Percentiles rank a stretch among this genome's conserved stretches.
Conservation (phyloP, 306 rosid species). For the Corylus heterophylla region DNA sequence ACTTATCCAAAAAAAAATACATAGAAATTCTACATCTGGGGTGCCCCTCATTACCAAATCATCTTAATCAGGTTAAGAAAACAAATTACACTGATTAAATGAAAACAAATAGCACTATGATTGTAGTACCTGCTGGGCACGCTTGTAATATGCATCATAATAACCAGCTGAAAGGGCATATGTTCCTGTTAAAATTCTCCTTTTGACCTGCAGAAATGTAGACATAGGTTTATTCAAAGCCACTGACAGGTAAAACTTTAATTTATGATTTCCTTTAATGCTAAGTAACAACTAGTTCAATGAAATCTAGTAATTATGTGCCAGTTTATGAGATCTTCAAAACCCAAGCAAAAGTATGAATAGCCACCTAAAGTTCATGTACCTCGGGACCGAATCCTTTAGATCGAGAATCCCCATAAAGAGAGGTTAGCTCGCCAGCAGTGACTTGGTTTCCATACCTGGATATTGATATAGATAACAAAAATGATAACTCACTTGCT, state of each 20-base stretch:
- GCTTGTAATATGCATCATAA: constrained; percentile 97
- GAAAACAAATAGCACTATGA: constrained; percentile 11
- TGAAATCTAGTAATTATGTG: not conserved
- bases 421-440: constrained; percentile 69
- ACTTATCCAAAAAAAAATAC: not conserved
- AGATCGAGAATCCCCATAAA: constrained; percentile 80
- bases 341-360: not conserved
- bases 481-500: constrained; percentile 16
- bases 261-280: not conserved
- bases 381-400: constrained; percentile 95
- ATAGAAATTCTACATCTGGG: not conserved
- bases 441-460: constrained; percentile 84
- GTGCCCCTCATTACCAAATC: constrained; percentile 18
- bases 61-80: constrained; percentile 14
- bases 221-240: constrained; percentile 11
- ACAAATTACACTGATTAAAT: constrained; percentile 5
- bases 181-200: constrained; percentile 93
- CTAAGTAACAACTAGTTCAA: not conserved
- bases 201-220: constrained; percentile 72
- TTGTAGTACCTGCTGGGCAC: constrained; percentile 88
- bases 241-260: not conserved
- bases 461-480: constrained; percentile 31
- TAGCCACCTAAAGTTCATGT: constrained; percentile 22
- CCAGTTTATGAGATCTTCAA: constrained; percentile 9
- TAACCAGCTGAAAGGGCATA: constrained; percentile 99